These are phyloP conservation scores for Aspergillus latus DNA, from an alignment of 2,329 filamentous ascomycete genomes.

Conservation along the genomic window DNA sequence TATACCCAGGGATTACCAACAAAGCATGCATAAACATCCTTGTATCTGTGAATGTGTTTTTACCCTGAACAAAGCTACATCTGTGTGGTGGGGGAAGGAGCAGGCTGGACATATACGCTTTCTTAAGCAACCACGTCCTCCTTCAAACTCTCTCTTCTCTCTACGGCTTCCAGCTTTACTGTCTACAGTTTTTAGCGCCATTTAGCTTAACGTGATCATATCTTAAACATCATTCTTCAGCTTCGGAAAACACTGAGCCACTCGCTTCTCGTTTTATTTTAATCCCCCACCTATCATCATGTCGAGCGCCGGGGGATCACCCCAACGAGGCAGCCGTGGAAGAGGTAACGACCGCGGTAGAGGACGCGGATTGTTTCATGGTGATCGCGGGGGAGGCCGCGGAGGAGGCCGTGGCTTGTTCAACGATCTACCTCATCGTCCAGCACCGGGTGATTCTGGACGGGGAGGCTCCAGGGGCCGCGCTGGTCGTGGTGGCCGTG, in stretches of 20 bases:
- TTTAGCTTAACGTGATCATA: neutral
- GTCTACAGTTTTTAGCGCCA: neutral
- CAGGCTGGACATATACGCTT: slow-evolving; percentile 2
- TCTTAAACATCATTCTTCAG: neutral
- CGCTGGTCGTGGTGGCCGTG: slow-evolving; percentile 20
- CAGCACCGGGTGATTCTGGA: slow-evolving; percentile 7
- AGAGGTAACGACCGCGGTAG: slow-evolving; percentile 12
- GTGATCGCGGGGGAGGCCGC: slow-evolving; percentile 17
- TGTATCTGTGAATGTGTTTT: neutral
- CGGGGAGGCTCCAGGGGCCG: slow-evolving; percentile 20
- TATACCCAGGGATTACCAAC: neutral
- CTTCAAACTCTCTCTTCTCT: neutral
- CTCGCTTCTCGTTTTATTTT: neutral
- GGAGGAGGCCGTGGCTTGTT: slow-evolving; percentile 25
- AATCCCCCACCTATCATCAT: slow-evolving; percentile 8
- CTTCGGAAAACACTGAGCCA: neutral
- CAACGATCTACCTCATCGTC: slow-evolving; percentile 26
- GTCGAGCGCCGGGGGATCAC: slow-evolving; percentile 19
- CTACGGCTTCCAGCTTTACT: neutral
- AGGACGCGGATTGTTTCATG: slow-evolving; percentile 24
- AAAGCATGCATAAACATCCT: neutral
- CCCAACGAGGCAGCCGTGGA: slow-evolving; percentile 17
- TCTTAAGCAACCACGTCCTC: neutral
- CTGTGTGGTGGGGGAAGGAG: slow-evolving; percentile 4
- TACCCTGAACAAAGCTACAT: neutral